Evolutionary conservation across 148 eudicot genomes (phyloP).

Genomic region (Rhododendron ovatum): DNA sequence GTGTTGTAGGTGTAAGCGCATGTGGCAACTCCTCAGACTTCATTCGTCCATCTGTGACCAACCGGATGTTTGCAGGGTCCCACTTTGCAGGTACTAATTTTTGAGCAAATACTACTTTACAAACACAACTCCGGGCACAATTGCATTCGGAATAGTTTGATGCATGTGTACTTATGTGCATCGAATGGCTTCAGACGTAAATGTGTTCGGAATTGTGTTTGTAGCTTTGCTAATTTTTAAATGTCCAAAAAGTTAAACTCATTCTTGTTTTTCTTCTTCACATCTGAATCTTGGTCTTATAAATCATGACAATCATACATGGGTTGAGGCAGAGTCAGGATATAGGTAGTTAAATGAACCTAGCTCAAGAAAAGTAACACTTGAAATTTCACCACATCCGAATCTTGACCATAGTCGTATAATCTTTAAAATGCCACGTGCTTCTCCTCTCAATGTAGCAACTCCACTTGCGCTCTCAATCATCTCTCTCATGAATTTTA

Average conservation of each 20-base stretch:
- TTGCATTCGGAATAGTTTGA: neutral
- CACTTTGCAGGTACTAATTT: conserved; percentile 51
- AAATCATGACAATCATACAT: too few relatives aligned
- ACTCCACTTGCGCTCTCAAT: neutral
- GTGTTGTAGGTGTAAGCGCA: conserved; percentile 62
- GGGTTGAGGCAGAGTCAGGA: neutral
- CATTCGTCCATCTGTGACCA: conserved; percentile 83
- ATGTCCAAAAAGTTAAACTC: too few relatives aligned
- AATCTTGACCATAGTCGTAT: neutral
- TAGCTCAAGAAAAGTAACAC: neutral
- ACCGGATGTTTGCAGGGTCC: conserved; percentile 65
- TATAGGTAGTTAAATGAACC: neutral
- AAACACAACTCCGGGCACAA: too few relatives aligned
- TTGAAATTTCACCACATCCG: neutral
- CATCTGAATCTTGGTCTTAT: too few relatives aligned
- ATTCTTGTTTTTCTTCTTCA: too few relatives aligned
- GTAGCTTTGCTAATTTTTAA: too few relatives aligned
- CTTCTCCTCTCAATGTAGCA: neutral
- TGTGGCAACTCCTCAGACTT: conserved; percentile 85
- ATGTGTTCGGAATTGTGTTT: too few relatives aligned
- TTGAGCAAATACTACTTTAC: neutral
- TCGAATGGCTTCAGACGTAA: neutral
- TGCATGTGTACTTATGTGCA: neutral
- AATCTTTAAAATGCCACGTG: too few relatives aligned
- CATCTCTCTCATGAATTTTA: too few relatives aligned